These are phyloP conservation scores for Zea luxurians DNA, from an alignment of 176 grass and related monocot species.

Conservation along the genomic window DNA sequence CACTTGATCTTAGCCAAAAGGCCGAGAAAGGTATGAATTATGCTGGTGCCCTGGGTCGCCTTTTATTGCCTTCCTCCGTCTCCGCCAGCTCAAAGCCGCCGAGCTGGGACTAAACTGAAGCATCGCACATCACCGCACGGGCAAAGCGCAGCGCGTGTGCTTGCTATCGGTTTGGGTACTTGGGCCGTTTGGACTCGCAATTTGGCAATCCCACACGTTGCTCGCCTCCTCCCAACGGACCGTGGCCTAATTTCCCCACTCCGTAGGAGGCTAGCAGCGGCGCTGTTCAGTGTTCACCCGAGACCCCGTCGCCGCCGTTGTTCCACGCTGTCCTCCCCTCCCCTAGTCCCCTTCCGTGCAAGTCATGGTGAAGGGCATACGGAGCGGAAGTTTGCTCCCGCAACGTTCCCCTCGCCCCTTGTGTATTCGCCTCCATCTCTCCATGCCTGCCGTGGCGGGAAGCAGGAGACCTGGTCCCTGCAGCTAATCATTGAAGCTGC, in stretches of 20 bases:
- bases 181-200: not conserved
- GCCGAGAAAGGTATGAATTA: constrained; percentile 54
- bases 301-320: not conserved
- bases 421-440: too few species aligned
- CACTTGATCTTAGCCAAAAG: constrained; percentile 73
- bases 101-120: constrained; percentile 14
- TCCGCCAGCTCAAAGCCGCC: too few species aligned
- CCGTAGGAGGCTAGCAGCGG: too few species aligned
- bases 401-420: too few species aligned
- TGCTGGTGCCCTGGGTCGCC: rapidly evolving
- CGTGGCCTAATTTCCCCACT: too few species aligned
- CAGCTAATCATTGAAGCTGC: not conserved
- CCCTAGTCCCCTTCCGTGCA: not conserved
- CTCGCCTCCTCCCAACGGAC: not conserved
- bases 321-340: not conserved
- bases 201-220: not conserved
- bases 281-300: not conserved
- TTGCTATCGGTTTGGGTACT: not conserved
- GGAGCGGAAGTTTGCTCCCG: not conserved
- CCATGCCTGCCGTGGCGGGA: not conserved
- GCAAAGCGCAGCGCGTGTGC: not conserved
- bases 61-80: not conserved
- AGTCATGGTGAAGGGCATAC: not conserved
- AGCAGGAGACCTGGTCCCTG: not conserved
- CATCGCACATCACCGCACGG: too few species aligned